Conservation (phyloP, 495 filamentous ascomycete species). For the Friedmanniomyces simplex region DNA sequence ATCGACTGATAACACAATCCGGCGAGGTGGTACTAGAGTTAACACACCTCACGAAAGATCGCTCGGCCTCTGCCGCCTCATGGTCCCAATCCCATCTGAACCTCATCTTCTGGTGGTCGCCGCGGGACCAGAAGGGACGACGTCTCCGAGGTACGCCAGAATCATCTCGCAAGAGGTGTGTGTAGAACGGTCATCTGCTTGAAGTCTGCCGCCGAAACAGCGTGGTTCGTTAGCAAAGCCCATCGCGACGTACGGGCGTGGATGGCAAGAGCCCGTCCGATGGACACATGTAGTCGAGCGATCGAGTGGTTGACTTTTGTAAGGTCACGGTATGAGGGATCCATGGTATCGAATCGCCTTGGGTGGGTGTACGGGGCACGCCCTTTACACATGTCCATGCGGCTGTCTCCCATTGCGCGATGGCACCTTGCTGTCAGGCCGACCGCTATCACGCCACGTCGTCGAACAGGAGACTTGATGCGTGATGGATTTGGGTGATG, state of each 20-base stretch:
- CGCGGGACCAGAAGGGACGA: background rate
- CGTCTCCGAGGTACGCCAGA: background rate
- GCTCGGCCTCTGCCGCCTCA: background rate
- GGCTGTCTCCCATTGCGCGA: too few species aligned
- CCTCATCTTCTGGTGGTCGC: background rate
- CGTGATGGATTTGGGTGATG: too few species aligned
- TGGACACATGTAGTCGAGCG: background rate
- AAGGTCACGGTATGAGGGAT: background rate
- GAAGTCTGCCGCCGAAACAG: background rate
- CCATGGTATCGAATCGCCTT: background rate
- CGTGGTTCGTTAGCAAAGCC: background rate
- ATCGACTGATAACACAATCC: background rate
- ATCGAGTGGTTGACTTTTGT: background rate
- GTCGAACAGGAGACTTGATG: too few species aligned
- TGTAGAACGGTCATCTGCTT: background rate
- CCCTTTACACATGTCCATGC: background rate
- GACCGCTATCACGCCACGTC: too few species aligned
- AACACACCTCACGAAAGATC: background rate
- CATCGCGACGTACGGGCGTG: background rate
- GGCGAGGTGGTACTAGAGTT: background rate
- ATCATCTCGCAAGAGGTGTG: background rate
- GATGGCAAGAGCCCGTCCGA: background rate
- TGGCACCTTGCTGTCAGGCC: too few species aligned
- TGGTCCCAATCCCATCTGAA: background rate
- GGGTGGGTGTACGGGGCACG: background rate